These are phyloP conservation scores for Corymbia calophylla DNA, from an alignment of 441 rosid genomes.

Conservation along the genomic window DNA sequence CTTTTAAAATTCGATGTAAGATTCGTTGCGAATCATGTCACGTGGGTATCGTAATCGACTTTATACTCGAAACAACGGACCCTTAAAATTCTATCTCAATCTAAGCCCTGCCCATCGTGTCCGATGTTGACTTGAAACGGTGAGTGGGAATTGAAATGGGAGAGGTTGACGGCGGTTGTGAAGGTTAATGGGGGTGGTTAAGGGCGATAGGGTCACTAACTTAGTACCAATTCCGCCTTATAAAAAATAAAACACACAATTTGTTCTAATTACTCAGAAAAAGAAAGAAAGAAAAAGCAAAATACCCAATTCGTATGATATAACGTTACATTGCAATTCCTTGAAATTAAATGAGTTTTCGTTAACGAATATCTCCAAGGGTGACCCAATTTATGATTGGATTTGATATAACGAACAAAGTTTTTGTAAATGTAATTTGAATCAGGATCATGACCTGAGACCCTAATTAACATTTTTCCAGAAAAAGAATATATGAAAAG, in stretches of 20 bases:
- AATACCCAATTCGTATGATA: background rate
- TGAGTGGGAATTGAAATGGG: background rate
- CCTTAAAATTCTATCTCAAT: background rate
- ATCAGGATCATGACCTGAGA: too few species aligned
- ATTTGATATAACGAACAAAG: rapidly evolving
- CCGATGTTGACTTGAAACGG: background rate
- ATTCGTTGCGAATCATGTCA: background rate
- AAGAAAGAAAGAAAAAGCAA: background rate
- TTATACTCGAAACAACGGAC: background rate
- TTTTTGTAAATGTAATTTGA: background rate
- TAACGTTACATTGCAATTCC: background rate
- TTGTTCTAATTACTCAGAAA: background rate
- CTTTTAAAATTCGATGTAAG: background rate
- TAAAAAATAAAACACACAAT: background rate
- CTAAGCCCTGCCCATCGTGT: background rate
- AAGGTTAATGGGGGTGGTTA: background rate
- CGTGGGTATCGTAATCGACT: background rate
- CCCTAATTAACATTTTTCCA: background rate
- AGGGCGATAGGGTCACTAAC: background rate
- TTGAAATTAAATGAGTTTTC: background rate
- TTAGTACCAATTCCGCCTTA: background rate
- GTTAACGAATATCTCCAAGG: background rate
- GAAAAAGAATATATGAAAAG: background rate
- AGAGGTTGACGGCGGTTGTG: background rate
- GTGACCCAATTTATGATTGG: background rate